A percentile compares a stretch with the other conserved stretches of the same genome.
These are phyloP conservation scores for Didymellaceae sp. DNA, from an alignment of 2,329 filamentous ascomycete species.

Conservation along the genomic window DNA sequence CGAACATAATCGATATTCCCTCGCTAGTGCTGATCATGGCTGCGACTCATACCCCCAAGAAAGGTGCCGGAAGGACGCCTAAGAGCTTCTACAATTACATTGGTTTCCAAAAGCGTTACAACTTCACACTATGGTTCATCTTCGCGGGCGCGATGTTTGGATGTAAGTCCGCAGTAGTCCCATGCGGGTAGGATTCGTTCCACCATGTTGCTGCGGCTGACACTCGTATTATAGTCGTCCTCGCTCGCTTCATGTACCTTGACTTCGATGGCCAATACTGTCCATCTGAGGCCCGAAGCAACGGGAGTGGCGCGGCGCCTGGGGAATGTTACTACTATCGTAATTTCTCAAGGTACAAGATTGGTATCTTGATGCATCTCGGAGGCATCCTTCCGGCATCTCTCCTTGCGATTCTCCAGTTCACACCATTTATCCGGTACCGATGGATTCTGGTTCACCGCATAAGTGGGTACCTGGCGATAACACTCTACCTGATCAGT, in stretches of 20 bases:
- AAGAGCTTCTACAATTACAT: background rate
- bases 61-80: no score
- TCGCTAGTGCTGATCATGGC: no score
- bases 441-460: conserved; percentile 62
- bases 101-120: conserved; percentile 64
- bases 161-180: conserved; percentile 9
- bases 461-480: conserved; percentile 64
- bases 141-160: conserved; percentile 24
- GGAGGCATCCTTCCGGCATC: conserved; percentile 48
- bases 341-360: conserved; percentile 37
- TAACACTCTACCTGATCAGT: conserved; percentile 56
- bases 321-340: conserved; percentile 55
- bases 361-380: conserved; percentile 55
- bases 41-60: no score
- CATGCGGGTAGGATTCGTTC: conserved; percentile 3
- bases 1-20: no score
- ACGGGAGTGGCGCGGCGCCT: conserved; percentile 39
- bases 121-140: conserved; percentile 58
- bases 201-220: background rate
- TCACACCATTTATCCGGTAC: conserved; percentile 54
- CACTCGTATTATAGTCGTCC: conserved; percentile 43
- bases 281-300: conserved; percentile 7
- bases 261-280: conserved; percentile 49
- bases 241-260: conserved; percentile 59
- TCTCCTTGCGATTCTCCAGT: conserved; percentile 51